These are phyloP conservation scores for Pezicula carpinea DNA, from an alignment of 2,329 filamentous ascomycete genomes.

Conservation along the genomic window DNA sequence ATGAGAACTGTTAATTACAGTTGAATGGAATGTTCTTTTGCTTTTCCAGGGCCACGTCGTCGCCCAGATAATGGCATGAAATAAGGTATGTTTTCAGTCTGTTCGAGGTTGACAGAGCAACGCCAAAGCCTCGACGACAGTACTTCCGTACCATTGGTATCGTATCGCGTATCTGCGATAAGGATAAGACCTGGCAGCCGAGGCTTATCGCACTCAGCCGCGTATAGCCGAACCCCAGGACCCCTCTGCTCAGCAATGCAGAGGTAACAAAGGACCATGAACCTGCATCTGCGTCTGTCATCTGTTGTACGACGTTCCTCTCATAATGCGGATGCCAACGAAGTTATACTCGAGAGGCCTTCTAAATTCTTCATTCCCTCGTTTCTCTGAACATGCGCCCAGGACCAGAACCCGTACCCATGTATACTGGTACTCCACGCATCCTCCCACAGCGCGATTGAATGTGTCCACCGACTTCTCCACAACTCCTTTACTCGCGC, in stretches of 20 bases:
- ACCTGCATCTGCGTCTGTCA: background rate
- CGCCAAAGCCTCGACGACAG: no score
- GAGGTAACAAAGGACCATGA: constrained; percentile 7
- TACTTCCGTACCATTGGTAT: no score
- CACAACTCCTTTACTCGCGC: constrained; percentile 74
- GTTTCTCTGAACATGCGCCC: background rate
- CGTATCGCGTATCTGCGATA: no score
- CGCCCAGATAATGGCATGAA: no score
- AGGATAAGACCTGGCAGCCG: no score
- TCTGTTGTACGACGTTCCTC: constrained; percentile 5
- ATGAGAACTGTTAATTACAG: background rate
- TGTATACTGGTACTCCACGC: constrained; percentile 23
- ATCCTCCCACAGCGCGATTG: constrained; percentile 57
- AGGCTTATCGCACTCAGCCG: no score
- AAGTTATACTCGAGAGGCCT: constrained; percentile 7
- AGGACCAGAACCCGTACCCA: background rate
- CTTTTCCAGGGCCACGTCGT: no score
- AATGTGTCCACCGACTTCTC: constrained; percentile 88
- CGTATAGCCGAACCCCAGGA: background rate
- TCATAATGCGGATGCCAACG: constrained; percentile 17
- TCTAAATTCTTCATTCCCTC: constrained; percentile 6
- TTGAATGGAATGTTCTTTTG: no score
- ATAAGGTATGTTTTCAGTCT: no score
- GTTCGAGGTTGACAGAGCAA: no score
- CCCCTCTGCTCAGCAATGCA: background rate